Evolutionary conservation across 108 stramenopile genomes (phyloP).

Genomic region (Skeletonema menzelii): DNA sequence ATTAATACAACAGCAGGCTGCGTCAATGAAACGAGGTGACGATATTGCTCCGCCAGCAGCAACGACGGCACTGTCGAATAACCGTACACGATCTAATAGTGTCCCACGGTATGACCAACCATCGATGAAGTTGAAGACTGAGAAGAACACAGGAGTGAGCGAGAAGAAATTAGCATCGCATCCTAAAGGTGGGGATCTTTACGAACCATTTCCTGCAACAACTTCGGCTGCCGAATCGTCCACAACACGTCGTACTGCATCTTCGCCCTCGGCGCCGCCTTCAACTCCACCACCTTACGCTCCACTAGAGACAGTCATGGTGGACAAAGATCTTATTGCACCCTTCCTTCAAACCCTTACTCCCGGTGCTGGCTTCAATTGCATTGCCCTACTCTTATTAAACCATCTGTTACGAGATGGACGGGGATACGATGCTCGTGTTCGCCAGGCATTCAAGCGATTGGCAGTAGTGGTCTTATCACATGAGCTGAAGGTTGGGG

Average conservation of each 20-base stretch:
- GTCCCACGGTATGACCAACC: not conserved
- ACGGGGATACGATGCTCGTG: constrained; percentile 78
- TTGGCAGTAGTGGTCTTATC: constrained; percentile 75
- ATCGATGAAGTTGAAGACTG: not conserved
- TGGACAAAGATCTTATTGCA: constrained; percentile 54
- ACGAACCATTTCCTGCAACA: not conserved
- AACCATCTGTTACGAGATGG: constrained; percentile 68
- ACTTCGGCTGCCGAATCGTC: not conserved
- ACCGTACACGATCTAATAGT: not conserved
- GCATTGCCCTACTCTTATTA: constrained; percentile 69
- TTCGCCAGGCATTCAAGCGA: constrained; percentile 77
- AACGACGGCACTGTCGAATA: not conserved
- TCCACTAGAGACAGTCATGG: constrained; percentile 37
- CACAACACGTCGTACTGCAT: constrained; percentile 1
- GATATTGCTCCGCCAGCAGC: not conserved
- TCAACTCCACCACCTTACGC: constrained; percentile 1
- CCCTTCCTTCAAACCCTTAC: constrained; percentile 82
- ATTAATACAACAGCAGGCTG: not conserved
- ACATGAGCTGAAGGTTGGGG: constrained; percentile 63
- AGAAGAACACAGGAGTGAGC: not conserved
- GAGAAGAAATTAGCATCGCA: not conserved
- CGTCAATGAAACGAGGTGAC: not conserved
- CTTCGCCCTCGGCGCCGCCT: constrained; percentile 1
- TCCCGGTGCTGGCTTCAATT: constrained; percentile 78
- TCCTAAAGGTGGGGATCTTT: not conserved